Conservation (phyloP, 163 green algal genomes). For the Scenedesmus sp. region DNA sequence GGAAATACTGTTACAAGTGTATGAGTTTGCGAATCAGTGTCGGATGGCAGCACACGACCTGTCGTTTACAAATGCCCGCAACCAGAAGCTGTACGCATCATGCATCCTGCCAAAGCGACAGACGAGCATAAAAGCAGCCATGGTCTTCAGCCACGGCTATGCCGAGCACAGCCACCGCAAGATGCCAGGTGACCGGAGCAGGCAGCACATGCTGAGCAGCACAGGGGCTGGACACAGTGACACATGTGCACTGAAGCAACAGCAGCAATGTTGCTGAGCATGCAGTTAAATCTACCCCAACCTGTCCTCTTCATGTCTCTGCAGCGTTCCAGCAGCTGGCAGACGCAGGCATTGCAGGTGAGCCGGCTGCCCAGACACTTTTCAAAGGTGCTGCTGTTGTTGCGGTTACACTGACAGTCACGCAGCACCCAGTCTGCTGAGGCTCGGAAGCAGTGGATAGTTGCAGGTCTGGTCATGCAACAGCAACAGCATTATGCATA, state of each 20-base stretch:
- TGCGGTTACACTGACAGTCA: no score
- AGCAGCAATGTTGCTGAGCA: background rate
- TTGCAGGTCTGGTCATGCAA: no score
- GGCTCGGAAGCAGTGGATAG: no score
- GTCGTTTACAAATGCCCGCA: background rate
- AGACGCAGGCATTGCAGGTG: slow-evolving; percentile 35
- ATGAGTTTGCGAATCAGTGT: no score
- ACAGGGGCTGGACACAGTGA: background rate
- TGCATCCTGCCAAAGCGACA: background rate
- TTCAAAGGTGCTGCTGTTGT: background rate
- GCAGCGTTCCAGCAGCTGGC: slow-evolving; percentile 33
- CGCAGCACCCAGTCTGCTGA: no score
- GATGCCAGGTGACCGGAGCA: background rate
- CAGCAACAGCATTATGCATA: background rate
- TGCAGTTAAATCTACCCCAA: background rate
- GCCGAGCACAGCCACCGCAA: slow-evolving; percentile 30
- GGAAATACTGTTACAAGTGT: no score
- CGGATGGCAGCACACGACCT: slow-evolving; percentile 3
- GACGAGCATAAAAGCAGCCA: background rate
- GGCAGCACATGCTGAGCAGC: background rate
- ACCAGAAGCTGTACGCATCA: slow-evolving; percentile 7
- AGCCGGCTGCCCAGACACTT: background rate
- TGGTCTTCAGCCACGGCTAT: slow-evolving; percentile 27
- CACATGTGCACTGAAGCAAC: background rate
- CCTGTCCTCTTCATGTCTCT: background rate